A percentile compares a stretch with the other conserved stretches of the same genome.
Evolutionary conservation across 2,329 filamentous ascomycete genomes (phyloP).

Genomic region (Biscogniauxia sp.): DNA sequence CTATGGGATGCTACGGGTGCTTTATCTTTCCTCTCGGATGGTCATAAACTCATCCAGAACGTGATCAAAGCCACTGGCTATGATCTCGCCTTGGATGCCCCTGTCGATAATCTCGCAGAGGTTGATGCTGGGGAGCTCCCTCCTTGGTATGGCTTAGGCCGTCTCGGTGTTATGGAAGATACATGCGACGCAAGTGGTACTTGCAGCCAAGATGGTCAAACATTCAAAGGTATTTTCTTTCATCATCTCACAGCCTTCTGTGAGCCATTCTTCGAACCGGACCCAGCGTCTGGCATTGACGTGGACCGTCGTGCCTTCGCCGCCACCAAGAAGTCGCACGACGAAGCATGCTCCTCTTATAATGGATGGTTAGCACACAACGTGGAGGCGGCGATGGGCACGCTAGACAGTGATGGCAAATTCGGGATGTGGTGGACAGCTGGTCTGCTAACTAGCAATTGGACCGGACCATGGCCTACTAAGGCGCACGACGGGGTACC

Average conservation of each 20-base stretch:
- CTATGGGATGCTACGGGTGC: slow-evolving; percentile 77
- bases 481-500: slow-evolving; percentile 39
- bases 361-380: slow-evolving; percentile 77
- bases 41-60: slow-evolving; percentile 70
- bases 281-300: slow-evolving; percentile 22
- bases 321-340: slow-evolving; percentile 45
- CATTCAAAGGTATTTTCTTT: slow-evolving; percentile 95
- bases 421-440: slow-evolving; percentile 91
- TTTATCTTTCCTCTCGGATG: slow-evolving; percentile 70
- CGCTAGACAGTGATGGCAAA: slow-evolving; percentile 63
- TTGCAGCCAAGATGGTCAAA: slow-evolving; percentile 82
- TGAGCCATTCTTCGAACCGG: slow-evolving; percentile 51
- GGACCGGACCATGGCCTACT: slow-evolving; percentile 31
- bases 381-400: slow-evolving; percentile 67
- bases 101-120: slow-evolving; percentile 39
- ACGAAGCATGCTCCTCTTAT: slow-evolving; percentile 62
- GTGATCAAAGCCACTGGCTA: slow-evolving; percentile 81
- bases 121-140: slow-evolving; percentile 40
- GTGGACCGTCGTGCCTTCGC: slow-evolving; percentile 32
- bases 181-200: slow-evolving; percentile 70
- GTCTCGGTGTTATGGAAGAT: slow-evolving; percentile 80
- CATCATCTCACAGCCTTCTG: slow-evolving; percentile 84
- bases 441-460: slow-evolving; percentile 38
- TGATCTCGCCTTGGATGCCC: slow-evolving; percentile 44
- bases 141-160: slow-evolving; percentile 72